Percentiles rank a stretch among this genome's conserved stretches.
Evolutionary conservation across 768 basidiomycete genomes (phyloP).

Genomic region (Phlebiopsis flavidoalba): DNA sequence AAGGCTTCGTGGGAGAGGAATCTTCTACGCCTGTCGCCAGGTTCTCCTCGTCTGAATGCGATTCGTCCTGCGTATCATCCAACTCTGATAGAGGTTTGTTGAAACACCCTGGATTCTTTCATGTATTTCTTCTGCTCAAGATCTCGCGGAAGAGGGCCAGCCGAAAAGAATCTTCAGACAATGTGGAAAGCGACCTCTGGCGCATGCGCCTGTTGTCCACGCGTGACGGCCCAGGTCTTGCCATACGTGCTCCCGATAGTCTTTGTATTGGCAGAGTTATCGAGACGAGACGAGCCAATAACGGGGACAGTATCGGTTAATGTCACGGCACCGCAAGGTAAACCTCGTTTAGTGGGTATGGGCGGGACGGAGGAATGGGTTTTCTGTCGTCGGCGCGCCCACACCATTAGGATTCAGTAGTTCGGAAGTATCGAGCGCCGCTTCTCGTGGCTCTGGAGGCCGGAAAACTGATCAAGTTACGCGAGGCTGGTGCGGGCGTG

Average conservation of each 20-base stretch:
- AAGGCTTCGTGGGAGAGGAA: neutral
- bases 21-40: neutral
- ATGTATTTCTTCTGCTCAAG: slow-evolving; percentile 44
- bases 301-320: neutral
- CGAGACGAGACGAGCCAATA: neutral
- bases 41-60: neutral
- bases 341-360: neutral
- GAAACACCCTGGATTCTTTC: slow-evolving; percentile 32
- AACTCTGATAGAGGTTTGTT: slow-evolving; percentile 57
- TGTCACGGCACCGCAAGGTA: neutral
- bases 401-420: too few relatives aligned
- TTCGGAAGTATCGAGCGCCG: too few relatives aligned
- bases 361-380: too few relatives aligned
- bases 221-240: slow-evolving; percentile 19
- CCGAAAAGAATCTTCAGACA: slow-evolving; percentile 66
- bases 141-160: slow-evolving; percentile 37
- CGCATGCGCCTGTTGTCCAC: slow-evolving; percentile 1
- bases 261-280: neutral
- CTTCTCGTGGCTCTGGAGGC: neutral
- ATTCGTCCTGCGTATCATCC: slow-evolving; percentile 17
- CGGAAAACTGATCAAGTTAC: neutral
- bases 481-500: neutral
- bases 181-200: slow-evolving; percentile 31
- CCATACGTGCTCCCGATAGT: neutral
- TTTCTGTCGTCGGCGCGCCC: too few relatives aligned